Evolutionary conservation across 2,329 filamentous ascomycete species (phyloP).

Genomic region (Neurospora crassa): DNA sequence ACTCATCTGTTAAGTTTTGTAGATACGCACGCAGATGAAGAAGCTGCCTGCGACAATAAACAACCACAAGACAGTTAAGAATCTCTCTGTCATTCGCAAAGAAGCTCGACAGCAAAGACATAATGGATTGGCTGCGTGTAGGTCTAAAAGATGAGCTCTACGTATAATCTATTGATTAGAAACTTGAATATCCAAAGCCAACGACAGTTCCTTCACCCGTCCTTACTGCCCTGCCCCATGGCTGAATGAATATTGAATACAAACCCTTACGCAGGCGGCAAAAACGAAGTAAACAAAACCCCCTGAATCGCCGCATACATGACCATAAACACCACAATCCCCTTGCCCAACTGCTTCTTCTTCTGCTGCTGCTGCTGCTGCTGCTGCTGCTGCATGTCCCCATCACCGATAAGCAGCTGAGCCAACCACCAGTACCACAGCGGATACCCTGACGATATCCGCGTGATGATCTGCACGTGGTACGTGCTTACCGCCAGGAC

Average conservation of each 20-base stretch:
- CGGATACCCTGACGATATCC: slow-evolving; percentile 79
- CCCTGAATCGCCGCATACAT: slow-evolving; percentile 79
- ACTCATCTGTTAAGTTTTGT: not conserved
- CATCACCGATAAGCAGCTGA: slow-evolving; percentile 24
- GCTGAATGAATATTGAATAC: no score
- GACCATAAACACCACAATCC: slow-evolving; percentile 57
- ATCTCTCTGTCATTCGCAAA: not conserved
- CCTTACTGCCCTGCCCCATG: no score
- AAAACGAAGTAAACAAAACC: slow-evolving; percentile 76
- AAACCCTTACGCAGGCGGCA: slow-evolving; percentile 92
- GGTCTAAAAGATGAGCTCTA: no score
- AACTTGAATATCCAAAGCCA: no score
- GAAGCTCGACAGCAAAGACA: not conserved
- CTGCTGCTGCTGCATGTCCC: not conserved
- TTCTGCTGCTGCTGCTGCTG: not conserved
- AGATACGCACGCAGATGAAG: not conserved
- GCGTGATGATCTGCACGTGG: slow-evolving; percentile 89
- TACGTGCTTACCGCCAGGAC: slow-evolving; percentile 66
- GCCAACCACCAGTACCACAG: slow-evolving; percentile 83
- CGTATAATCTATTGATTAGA: no score
- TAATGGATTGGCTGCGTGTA: not conserved
- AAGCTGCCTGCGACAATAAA: not conserved
- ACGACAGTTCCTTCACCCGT: no score
- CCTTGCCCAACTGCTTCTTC: slow-evolving; percentile 15
- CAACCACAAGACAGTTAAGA: no score